Conservation (phyloP, 441 rosid species). For the Biscutella laevigata region DNA sequence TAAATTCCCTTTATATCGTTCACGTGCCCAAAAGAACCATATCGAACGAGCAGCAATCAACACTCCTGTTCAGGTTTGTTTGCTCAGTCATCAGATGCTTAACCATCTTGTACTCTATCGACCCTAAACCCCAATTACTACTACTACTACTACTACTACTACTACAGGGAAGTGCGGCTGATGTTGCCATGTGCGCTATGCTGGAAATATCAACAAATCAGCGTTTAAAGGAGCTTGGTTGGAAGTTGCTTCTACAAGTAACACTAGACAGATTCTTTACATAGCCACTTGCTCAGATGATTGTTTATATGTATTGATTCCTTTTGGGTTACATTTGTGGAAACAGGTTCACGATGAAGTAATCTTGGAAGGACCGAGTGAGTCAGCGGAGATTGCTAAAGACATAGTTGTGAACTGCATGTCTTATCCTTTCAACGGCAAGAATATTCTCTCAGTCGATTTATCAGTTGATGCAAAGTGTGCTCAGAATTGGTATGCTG, state of each 20-base stretch:
- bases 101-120: constrained; percentile 8
- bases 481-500: constrained; percentile 89
- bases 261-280: neutral
- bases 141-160: constrained; percentile 1
- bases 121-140: neutral
- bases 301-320: constrained; percentile 5
- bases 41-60: constrained; percentile 92
- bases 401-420: constrained; percentile 81
- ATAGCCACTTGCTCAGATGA: constrained; percentile 7
- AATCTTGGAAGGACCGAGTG: constrained; percentile 92
- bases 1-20: constrained; percentile 43
- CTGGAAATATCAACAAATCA: constrained; percentile 62
- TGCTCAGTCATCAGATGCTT: neutral
- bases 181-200: constrained; percentile 99
- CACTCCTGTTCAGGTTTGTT: constrained; percentile 88
- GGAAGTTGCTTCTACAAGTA: constrained; percentile 93
- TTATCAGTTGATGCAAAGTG: constrained; percentile 86
- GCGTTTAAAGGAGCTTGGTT: constrained; percentile 68
- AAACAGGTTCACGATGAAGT: constrained; percentile 99
- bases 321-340: constrained; percentile 18
- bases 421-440: constrained; percentile 71
- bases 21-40: constrained; percentile 52
- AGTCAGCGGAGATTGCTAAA: constrained; percentile 78
- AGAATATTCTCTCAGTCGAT: constrained; percentile 69
- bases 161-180: constrained; percentile 96